Base-by-base conservation (phyloP, 805 yeast species). In the Diddensiella caesifluorescens region DNA sequence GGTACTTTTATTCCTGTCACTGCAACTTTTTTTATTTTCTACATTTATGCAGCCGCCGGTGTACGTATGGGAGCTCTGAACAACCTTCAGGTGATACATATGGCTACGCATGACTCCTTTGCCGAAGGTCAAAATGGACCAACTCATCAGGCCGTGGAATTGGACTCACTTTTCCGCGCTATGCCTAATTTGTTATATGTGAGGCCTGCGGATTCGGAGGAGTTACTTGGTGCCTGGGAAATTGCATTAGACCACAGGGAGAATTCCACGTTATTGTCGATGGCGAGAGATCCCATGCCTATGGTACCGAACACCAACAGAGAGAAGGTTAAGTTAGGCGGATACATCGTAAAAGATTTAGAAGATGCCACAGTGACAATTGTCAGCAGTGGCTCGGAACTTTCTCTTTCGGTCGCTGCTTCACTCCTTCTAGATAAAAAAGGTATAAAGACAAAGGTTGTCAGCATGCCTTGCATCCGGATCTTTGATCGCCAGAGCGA, bases 231-330 rank as follows among this genome's bases (percentile, higher is more conserved):
- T 31, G 73, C 74, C 10, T 73, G 82, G 71, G 62, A 69, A 65
- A 67, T 69, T 48, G 77, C 88, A 41, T 55, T 83, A 47, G 72
- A 69, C 62, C 66, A 79, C 40, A 68, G 59, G 38, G 62, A 68
- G 53, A 79, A 86, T 41, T 88, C 89, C 42, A 71, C 83, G 43
- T 65, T 82, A 53, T 65, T 82, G 59, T 85, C 87, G 48, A 74
- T 83, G 50, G 71, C 87, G 42, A 80, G 89, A 71, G 89, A 82
- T 69, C 36, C 36, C 22, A 42, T 39, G 43, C 43, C 43, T n/a
- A n/a, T 27, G 12, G 32, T 42, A 4, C 12, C 18, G 13, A 30
- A 21, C 9, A 45, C 47, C 4, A 20, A 26, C 27, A 33, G 49
- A 6, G 29, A 34, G 4, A 38, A 38, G 23, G 37, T 39, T 9